Conservation (phyloP, 2,329 filamentous ascomycete genomes). For the Blumeria graminis region DNA sequence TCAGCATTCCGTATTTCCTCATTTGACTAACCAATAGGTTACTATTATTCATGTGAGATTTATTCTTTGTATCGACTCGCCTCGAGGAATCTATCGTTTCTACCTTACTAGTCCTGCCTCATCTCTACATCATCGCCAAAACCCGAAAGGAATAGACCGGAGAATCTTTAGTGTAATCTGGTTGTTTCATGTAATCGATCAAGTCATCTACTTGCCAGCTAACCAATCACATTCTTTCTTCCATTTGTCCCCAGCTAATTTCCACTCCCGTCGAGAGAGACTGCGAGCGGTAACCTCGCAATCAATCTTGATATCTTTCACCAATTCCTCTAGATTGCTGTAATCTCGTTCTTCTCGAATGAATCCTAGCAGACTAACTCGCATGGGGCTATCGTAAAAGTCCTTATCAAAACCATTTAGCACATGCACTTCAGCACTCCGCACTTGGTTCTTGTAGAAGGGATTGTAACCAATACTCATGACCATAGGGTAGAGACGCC, state of each 20-base stretch:
- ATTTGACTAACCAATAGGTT: too few species aligned
- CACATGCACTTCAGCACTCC: conserved; percentile 75
- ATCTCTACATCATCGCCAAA: too few species aligned
- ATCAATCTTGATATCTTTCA: conserved; percentile 73
- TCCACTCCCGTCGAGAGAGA: conserved; percentile 40
- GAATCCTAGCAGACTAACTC: conserved; percentile 61
- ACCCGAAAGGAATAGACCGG: too few species aligned
- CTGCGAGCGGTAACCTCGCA: conserved; percentile 60
- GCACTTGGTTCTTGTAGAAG: conserved; percentile 78
- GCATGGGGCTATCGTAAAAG: conserved; percentile 67
- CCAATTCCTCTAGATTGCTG: conserved; percentile 53
- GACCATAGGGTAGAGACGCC: conserved; percentile 54
- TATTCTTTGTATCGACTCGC: too few species aligned
- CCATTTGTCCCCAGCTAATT: background rate
- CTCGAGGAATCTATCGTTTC: too few species aligned
- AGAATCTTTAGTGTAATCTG: too few species aligned
- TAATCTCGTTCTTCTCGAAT: conserved; percentile 84
- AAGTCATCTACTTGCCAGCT: background rate
- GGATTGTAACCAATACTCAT: conserved; percentile 95
- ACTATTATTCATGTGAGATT: too few species aligned
- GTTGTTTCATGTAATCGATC: too few species aligned
- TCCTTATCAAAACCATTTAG: conserved; percentile 53
- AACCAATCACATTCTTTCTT: conserved; percentile 7
- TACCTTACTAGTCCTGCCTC: too few species aligned
- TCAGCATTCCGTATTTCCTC: too few species aligned